phyloP scores from a whole-genome alignment of 768 basidiomycete genomes.

The Boletus bicolor region DNA sequence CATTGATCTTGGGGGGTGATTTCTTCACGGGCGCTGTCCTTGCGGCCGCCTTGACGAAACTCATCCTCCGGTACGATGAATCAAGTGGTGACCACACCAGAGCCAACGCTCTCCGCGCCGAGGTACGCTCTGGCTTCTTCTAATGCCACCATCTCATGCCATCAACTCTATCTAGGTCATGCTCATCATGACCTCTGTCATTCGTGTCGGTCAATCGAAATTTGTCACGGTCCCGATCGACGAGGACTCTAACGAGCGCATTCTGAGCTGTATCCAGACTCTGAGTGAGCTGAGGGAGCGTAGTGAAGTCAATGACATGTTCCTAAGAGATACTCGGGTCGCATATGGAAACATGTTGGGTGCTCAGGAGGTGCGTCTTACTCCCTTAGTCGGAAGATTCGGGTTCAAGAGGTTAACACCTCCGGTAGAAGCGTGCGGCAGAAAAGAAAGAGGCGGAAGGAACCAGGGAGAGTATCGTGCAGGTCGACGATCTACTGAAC shows the following conservation, averaged over 20 bases:
- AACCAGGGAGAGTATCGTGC: conserved; percentile 62
- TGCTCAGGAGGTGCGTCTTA: conserved; percentile 74
- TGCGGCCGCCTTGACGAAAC: conserved; percentile 86
- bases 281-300: conserved; percentile 72
- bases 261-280: conserved; percentile 94
- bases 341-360: conserved; percentile 96
- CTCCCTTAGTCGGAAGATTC: not conserved
- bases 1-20: conserved; percentile 89
- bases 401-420: not conserved
- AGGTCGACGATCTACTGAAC: conserved; percentile 87
- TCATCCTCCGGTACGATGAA: conserved; percentile 72
- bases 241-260: conserved; percentile 95
- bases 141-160: not conserved
- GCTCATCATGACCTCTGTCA: conserved; percentile 96
- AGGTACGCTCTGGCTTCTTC: conserved; percentile 43
- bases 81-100: conserved; percentile 48
- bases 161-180: conserved; percentile 58
- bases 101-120: conserved; percentile 77
- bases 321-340: conserved; percentile 82
- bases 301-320: conserved; percentile 61
- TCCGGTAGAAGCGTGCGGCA: conserved; percentile 71
- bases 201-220: conserved; percentile 96
- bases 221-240: conserved; percentile 94
- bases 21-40: conserved; percentile 95
- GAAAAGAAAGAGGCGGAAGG: conserved; percentile 88